Conservation (phyloP, 208 protist species). For the Crithidia fasciculata region DNA sequence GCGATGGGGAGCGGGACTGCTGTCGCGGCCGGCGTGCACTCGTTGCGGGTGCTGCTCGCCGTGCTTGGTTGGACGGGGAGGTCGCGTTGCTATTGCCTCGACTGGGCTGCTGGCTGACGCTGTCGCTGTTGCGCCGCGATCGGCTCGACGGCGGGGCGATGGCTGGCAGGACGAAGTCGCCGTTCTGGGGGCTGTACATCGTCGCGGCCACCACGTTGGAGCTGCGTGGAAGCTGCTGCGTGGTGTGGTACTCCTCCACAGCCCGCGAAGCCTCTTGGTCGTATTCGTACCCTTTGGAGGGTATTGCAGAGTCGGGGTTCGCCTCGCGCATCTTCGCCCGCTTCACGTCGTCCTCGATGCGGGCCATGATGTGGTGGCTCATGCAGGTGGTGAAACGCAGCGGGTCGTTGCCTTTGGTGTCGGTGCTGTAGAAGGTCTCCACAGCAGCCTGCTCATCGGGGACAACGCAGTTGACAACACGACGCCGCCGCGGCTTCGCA, state of each 20-base stretch:
- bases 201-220: constrained; percentile 2
- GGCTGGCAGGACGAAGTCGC: constrained; percentile 6
- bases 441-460: constrained; percentile 9
- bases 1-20: neutral
- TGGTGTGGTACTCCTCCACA: constrained; percentile 24
- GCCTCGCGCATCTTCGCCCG: constrained; percentile 36
- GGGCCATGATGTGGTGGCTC: constrained; percentile 58
- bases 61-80: neutral
- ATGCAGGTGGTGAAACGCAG: constrained; percentile 50
- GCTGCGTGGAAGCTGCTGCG: constrained; percentile 3
- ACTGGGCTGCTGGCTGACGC: constrained; percentile 16
- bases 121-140: neutral
- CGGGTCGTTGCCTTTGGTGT: neutral
- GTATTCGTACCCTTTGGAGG: constrained; percentile 25
- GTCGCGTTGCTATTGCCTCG: constrained; percentile 1
- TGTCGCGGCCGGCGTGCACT: neutral
- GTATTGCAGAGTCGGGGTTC: constrained; percentile 46
- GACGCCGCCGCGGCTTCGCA: neutral
- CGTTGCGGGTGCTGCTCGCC: neutral
- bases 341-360: constrained; percentile 45
- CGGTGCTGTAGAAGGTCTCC: constrained; percentile 9
- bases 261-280: constrained; percentile 18
- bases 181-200: constrained; percentile 1
- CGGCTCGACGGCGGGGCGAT: constrained; percentile 2
- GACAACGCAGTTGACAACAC: constrained; percentile 19